phyloP scores from a whole-genome alignment of 768 basidiomycete species.

The Pulveroboletus frians region DNA sequence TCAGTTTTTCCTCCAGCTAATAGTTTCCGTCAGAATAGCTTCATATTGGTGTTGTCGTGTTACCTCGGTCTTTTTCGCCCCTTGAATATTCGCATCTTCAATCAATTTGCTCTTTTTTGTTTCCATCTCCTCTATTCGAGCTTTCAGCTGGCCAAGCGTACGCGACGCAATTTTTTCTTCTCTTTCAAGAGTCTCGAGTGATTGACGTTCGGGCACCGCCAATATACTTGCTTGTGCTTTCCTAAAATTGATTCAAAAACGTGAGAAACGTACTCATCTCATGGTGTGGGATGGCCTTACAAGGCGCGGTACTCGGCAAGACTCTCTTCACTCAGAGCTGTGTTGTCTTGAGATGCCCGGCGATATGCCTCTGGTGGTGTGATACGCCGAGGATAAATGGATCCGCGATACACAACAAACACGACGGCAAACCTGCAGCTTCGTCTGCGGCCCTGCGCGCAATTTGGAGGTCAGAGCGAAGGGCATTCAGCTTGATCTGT shows the following conservation, averaged over 20 bases:
- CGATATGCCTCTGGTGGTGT: constrained; percentile 61
- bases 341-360: constrained; percentile 63
- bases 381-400: constrained; percentile 6
- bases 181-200: constrained; percentile 71
- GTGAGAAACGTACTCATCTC: constrained; percentile 2
- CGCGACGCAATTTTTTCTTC: constrained; percentile 75
- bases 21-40: neutral
- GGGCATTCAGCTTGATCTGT: constrained; percentile 46
- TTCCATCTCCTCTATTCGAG: constrained; percentile 62
- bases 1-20: constrained; percentile 57
- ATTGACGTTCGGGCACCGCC: constrained; percentile 83
- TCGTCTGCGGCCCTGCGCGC: constrained; percentile 67
- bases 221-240: constrained; percentile 75
- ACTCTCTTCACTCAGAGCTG: constrained; percentile 77
- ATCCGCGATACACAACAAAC: neutral
- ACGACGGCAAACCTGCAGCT: constrained; percentile 60
- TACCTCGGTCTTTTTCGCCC: constrained; percentile 56
- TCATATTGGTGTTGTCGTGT: too few species aligned
- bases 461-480: constrained; percentile 60
- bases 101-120: constrained; percentile 51
- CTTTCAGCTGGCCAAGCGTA: constrained; percentile 57
- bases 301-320: constrained; percentile 68
- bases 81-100: constrained; percentile 49
- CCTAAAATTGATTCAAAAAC: constrained; percentile 34
- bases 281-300: constrained; percentile 7